Percentiles rank a stretch among this genome's conserved stretches.
Conservation (phyloP, 345 rosid species). For the Aquilaria yunnanensis region DNA sequence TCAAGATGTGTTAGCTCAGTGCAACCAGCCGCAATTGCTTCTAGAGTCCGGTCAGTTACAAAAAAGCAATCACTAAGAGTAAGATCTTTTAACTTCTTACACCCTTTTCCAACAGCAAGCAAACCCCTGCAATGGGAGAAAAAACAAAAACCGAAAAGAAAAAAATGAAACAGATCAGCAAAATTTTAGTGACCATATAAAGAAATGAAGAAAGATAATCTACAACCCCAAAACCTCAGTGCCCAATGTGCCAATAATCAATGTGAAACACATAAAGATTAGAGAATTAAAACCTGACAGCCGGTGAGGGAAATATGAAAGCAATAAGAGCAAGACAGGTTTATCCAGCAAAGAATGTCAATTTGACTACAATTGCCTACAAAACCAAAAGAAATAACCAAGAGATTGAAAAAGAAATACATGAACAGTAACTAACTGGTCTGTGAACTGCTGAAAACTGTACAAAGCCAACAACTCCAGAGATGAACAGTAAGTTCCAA, state of each 20-base stretch:
- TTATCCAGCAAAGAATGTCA: too few relatives aligned
- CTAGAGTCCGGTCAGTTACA: slow-evolving; percentile 73
- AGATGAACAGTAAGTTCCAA: slow-evolving; percentile 52
- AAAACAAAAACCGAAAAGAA: neutral
- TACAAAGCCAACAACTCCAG: slow-evolving; percentile 70
- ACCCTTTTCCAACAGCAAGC: slow-evolving; percentile 64
- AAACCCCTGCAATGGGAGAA: slow-evolving; percentile 64
- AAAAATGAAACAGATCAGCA: too few relatives aligned
- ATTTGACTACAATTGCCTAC: too few relatives aligned
- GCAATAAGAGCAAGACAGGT: too few relatives aligned
- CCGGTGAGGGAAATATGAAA: too few relatives aligned
- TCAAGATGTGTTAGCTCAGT: slow-evolving; percentile 74
- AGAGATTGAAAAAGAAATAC: neutral
- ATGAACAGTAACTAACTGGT: slow-evolving; percentile 44
- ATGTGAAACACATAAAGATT: neutral
- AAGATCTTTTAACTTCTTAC: slow-evolving; percentile 68
- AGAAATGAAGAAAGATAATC: slow-evolving; percentile 4
- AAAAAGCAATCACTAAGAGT: slow-evolving; percentile 75
- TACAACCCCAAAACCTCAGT: too few relatives aligned
- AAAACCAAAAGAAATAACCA: too few relatives aligned
- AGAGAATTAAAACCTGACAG: neutral
- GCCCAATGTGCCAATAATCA: too few relatives aligned
- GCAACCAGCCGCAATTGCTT: slow-evolving; percentile 75
- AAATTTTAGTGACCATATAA: neutral
- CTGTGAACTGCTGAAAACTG: slow-evolving; percentile 76